A percentile compares a stretch with the other conserved stretches of the same genome.
Conservation (phyloP, 2,329 filamentous ascomycete species). For the Xylariaceae sp. region DNA sequence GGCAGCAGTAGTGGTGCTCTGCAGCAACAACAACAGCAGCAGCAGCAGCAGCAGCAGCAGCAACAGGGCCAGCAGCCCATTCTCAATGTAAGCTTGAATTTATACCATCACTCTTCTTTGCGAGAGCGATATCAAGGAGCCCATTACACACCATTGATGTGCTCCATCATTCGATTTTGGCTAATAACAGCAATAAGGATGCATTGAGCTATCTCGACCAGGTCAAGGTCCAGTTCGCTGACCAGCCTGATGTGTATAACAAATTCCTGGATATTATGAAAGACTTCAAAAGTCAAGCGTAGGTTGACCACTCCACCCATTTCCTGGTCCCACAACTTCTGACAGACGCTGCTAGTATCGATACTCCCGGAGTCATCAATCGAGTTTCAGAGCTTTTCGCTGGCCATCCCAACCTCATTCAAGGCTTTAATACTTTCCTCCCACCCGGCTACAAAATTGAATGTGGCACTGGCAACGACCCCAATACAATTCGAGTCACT, state of each 20-base stretch:
- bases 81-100: conserved; percentile 57
- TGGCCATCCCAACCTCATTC: conserved; percentile 90
- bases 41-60: conserved; percentile 1
- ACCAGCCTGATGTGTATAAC: conserved; percentile 96
- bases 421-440: conserved; percentile 97
- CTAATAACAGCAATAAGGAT: conserved; percentile 46
- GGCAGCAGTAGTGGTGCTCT: conserved; percentile 36
- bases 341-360: conserved; percentile 57
- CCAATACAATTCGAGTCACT: conserved; percentile 92
- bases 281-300: conserved; percentile 97
- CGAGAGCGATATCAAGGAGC: neutral
- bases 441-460: conserved; percentile 96
- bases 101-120: neutral
- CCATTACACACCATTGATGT: neutral
- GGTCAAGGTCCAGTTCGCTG: conserved; percentile 96
- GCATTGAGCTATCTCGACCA: conserved; percentile 96
- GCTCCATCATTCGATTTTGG: no score
- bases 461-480: conserved; percentile 88
- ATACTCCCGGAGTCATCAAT: conserved; percentile 96
- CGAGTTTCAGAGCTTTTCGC: conserved; percentile 94
- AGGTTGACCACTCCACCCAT: conserved; percentile 37
- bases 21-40: conserved; percentile 12
- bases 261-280: conserved; percentile 99
- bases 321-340: conserved; percentile 26
- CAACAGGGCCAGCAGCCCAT: conserved; percentile 78